phyloP scores from a whole-genome alignment of 2,329 filamentous ascomycete genomes.

The Xylariaceae sp. region DNA sequence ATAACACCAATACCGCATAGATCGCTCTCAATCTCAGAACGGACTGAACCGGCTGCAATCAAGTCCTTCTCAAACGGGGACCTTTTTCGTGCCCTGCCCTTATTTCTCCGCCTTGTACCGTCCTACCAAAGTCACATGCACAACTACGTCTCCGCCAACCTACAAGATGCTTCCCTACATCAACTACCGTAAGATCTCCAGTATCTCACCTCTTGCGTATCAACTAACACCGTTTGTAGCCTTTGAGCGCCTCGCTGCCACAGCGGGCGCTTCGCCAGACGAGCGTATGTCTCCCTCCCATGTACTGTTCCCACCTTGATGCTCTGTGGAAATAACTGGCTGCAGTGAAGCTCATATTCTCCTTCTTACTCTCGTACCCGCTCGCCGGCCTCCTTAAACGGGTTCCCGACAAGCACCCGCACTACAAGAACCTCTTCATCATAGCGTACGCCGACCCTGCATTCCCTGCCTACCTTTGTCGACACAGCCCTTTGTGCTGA shows the following conservation, averaged over 20 bases:
- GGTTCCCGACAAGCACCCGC: conserved; percentile 78
- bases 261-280: conserved; percentile 42
- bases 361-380: conserved; percentile 89
- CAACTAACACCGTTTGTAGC: conserved; percentile 31
- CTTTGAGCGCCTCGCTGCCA: conserved; percentile 39
- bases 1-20: too few species aligned
- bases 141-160: neutral
- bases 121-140: too few species aligned
- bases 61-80: too few species aligned
- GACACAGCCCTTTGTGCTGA: conserved; percentile 8
- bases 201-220: neutral
- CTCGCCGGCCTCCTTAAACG: conserved; percentile 85
- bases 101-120: too few species aligned
- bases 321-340: conserved; percentile 8
- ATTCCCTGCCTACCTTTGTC: conserved; percentile 1
- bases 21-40: too few species aligned
- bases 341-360: conserved; percentile 86
- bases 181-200: conserved; percentile 18
- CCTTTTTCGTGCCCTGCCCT: too few species aligned
- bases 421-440: conserved; percentile 83
- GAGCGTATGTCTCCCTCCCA: conserved; percentile 37
- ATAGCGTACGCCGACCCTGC: conserved; percentile 54
- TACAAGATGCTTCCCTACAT: conserved; percentile 20
- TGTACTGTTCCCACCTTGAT: neutral
- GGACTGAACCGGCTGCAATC: too few species aligned